A percentile compares a stretch with the other conserved stretches of the same genome.
These are phyloP conservation scores for Penicillium longicatenatum DNA, from an alignment of 495 filamentous ascomycete genomes.

Conservation along the genomic window DNA sequence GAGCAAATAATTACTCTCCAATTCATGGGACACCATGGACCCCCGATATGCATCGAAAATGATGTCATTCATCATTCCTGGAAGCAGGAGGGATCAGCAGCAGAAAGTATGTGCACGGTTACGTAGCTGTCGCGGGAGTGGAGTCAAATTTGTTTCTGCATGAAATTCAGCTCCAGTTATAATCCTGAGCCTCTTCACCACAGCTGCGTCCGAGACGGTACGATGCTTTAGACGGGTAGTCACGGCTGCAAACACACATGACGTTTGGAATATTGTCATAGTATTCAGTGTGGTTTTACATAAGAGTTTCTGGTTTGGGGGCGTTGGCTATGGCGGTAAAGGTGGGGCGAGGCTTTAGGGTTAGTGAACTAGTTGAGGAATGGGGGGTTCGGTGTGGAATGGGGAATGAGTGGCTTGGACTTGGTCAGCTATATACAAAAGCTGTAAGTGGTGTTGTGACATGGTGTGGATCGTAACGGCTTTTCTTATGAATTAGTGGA, in stretches of 20 bases:
- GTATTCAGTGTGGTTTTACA: not conserved
- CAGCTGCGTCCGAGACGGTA: not conserved
- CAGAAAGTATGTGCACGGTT: constrained; percentile 11
- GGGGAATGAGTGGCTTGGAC: not conserved
- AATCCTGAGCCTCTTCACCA: not conserved
- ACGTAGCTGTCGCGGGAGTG: constrained; percentile 15
- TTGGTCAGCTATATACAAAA: not conserved
- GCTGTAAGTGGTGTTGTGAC: not conserved
- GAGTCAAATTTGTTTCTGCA: not conserved
- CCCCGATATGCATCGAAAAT: not conserved
- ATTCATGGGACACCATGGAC: not conserved
- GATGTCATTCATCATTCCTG: constrained; percentile 16
- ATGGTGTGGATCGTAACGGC: not conserved
- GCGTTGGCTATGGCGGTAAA: no score
- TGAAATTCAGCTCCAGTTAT: no score
- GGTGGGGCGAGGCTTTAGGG: constrained; percentile 7
- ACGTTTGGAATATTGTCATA: no score
- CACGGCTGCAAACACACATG: not conserved
- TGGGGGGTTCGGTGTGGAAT: not conserved
- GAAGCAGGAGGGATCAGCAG: not conserved
- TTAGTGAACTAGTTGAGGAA: not conserved
- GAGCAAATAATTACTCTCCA: no score
- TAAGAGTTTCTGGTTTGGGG: not conserved
- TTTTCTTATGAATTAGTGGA: not conserved
- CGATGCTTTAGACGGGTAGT: not conserved